phyloP scores from a whole-genome alignment of 2,329 filamentous ascomycete genomes.

The Fusarium sp. region DNA sequence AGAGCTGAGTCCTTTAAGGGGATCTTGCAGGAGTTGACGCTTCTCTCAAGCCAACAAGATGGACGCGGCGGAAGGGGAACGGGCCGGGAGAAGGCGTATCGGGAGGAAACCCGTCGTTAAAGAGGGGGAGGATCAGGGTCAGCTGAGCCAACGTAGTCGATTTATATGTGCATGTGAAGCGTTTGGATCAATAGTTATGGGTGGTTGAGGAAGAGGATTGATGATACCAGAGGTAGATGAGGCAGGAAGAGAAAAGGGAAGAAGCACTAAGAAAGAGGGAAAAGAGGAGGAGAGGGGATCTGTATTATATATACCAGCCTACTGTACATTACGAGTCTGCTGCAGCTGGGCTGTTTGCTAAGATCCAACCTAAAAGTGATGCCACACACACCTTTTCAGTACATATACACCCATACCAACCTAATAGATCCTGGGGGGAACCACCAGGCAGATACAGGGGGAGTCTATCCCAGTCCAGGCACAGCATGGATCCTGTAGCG shows the following conservation, averaged over 20 bases:
- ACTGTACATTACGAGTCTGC: not conserved
- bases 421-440: constrained; percentile 26
- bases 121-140: constrained; percentile 18
- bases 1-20: constrained; percentile 3
- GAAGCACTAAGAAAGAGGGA: constrained; percentile 6
- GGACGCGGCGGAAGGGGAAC: constrained; percentile 22
- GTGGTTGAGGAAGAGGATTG: constrained; percentile 19
- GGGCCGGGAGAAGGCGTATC: constrained; percentile 18
- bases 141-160: constrained; percentile 23
- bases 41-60: constrained; percentile 25
- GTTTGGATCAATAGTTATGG: not conserved
- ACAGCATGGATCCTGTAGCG: constrained; percentile 22
- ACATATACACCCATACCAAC: constrained; percentile 17
- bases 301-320: constrained; percentile 24
- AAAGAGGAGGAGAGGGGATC: constrained; percentile 6
- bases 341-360: constrained; percentile 12
- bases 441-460: constrained; percentile 38
- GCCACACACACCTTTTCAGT: constrained; percentile 31
- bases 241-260: constrained; percentile 7
- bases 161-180: constrained; percentile 30
- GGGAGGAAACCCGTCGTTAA: constrained; percentile 22
- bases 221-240: constrained; percentile 8
- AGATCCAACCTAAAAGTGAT: constrained; percentile 33
- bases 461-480: constrained; percentile 34
- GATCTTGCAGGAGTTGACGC: constrained; percentile 21